A percentile compares a stretch with the other conserved stretches of the same genome.
Conservation (phyloP, 2,329 filamentous ascomycete genomes). For the Fusarium globosum region DNA sequence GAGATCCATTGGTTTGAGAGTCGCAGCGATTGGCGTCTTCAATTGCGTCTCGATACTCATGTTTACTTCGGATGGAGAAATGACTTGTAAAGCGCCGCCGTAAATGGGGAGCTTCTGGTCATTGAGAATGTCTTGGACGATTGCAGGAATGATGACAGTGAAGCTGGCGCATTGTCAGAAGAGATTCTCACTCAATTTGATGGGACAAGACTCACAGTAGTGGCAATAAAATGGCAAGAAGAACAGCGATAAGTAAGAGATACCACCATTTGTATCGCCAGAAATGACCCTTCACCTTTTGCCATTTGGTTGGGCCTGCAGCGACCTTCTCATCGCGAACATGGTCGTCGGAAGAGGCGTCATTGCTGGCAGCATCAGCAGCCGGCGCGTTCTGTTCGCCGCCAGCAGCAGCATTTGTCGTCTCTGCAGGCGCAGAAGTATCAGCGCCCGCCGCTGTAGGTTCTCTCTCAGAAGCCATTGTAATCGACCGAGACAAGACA, state of each 20-base stretch:
- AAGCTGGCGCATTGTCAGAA: constrained; percentile 50
- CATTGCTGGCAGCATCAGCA: constrained; percentile 17
- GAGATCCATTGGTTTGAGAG: constrained; percentile 53
- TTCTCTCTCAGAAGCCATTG: constrained; percentile 7
- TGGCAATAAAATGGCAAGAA: constrained; percentile 58
- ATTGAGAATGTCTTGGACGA: constrained; percentile 58
- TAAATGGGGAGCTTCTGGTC: constrained; percentile 54
- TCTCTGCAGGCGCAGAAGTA: background rate
- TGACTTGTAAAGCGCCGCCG: constrained; percentile 49
- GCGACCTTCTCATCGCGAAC: constrained; percentile 23
- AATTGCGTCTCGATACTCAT: constrained; percentile 53
- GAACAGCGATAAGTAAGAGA: constrained; percentile 52
- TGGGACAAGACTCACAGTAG: constrained; percentile 53
- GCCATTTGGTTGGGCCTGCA: constrained; percentile 40
- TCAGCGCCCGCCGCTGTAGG: background rate
- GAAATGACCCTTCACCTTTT: constrained; percentile 56
- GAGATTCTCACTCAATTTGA: no score
- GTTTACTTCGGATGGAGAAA: constrained; percentile 49
- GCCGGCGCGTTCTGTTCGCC: background rate
- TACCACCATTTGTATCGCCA: constrained; percentile 58
- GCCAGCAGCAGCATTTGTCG: background rate
- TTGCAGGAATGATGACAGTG: constrained; percentile 58
- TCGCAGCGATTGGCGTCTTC: constrained; percentile 52
- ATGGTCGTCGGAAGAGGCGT: constrained; percentile 27
- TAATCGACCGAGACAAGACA: no score